A percentile compares a stretch with the other conserved stretches of the same genome.
Evolutionary conservation across 2,329 filamentous ascomycete species (phyloP).

Genomic region (Fusarium tupiense): DNA sequence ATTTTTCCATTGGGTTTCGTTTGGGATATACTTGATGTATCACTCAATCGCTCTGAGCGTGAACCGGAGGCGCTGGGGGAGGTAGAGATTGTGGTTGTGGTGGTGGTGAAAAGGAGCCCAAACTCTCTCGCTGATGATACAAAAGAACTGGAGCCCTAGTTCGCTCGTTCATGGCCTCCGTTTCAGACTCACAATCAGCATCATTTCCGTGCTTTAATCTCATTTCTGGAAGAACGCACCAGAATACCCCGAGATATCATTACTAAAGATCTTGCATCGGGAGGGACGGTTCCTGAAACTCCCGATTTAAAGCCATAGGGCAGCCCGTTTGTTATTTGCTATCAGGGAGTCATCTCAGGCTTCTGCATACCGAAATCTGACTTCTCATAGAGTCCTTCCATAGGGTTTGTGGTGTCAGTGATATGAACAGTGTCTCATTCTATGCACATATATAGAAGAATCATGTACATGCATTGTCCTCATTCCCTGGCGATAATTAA

Average conservation of each 20-base stretch:
- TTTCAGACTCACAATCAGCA: no score
- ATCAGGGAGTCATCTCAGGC: background rate
- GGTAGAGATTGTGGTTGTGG: no score
- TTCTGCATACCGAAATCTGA: background rate
- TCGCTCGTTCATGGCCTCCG: no score
- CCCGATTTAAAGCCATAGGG: background rate
- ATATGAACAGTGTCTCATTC: background rate
- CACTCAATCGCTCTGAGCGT: background rate
- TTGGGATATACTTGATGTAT: background rate
- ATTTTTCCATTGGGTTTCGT: background rate
- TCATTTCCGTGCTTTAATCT: background rate
- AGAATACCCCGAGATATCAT: no score
- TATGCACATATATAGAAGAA: background rate
- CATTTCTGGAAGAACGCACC: background rate
- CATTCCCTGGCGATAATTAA: fast-evolving
- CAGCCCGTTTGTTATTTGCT: background rate
- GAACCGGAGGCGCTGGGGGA: no score
- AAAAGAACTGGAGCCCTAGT: no score
- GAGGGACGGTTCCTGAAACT: background rate
- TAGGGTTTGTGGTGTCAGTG: background rate
- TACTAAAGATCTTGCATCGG: background rate
- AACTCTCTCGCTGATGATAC: background rate
- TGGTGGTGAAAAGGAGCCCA: background rate
- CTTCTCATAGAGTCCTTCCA: background rate
- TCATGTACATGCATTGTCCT: background rate